phyloP scores from a whole-genome alignment of 2,329 filamentous ascomycete genomes.

The Lecanoromycetidae sp. region DNA sequence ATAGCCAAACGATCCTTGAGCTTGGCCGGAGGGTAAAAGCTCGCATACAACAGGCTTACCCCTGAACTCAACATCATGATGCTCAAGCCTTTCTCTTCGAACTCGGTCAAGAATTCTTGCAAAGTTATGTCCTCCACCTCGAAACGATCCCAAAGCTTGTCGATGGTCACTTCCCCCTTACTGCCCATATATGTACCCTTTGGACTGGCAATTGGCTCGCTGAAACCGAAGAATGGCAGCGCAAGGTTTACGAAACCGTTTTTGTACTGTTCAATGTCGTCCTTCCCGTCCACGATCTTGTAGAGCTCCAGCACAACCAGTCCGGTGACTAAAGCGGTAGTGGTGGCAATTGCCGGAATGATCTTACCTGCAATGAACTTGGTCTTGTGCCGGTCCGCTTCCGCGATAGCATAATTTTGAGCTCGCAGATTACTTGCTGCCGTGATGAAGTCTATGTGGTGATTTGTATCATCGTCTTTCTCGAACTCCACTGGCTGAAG shows the following conservation, averaged over 20 bases:
- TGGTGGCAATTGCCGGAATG: constrained; percentile 95
- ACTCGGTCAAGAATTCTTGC: constrained; percentile 68
- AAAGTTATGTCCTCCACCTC: constrained; percentile 80
- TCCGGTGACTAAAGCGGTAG: constrained; percentile 88
- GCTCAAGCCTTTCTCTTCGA: constrained; percentile 65
- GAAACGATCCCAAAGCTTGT: constrained; percentile 97
- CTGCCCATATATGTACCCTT: constrained; percentile 82
- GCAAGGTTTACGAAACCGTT: constrained; percentile 97
- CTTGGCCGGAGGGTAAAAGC: constrained; percentile 76
- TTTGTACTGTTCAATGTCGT: constrained; percentile 97
- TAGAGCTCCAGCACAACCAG: constrained; percentile 85
- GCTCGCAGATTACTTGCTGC: constrained; percentile 92
- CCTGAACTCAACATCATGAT: constrained; percentile 96
- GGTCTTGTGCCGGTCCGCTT: constrained; percentile 89
- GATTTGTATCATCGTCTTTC: constrained; percentile 95
- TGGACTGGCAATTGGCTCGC: constrained; percentile 84
- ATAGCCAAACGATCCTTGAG: constrained; percentile 69
- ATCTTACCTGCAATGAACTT: constrained; percentile 99
- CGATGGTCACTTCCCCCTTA: constrained; percentile 64
- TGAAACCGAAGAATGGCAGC: constrained; percentile 95
- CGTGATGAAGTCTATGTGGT: constrained; percentile 98
- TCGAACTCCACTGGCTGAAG: constrained; percentile 90
- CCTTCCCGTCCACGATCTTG: constrained; percentile 94
- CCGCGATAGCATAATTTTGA: constrained; percentile 93
- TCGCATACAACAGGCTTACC: constrained; percentile 85